Conservation (phyloP, 2,329 filamentous ascomycete species). For the Penicillium olsonii region DNA sequence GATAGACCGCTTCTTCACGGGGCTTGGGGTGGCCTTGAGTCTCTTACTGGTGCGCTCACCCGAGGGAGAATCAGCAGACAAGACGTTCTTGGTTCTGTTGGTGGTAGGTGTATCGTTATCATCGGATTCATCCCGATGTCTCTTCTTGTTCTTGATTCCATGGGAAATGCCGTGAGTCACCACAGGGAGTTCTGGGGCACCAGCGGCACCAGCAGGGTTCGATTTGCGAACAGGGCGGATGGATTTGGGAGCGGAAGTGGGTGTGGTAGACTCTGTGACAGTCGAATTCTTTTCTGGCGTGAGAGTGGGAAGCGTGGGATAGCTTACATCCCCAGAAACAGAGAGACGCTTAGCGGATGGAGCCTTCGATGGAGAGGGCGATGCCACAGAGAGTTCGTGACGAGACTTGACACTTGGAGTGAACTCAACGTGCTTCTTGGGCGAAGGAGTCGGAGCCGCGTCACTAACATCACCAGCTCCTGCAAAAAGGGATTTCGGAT, state of each 20-base stretch:
- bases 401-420: conserved; percentile 66
- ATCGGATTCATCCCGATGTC: conserved; percentile 36
- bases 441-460: conserved; percentile 63
- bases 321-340: conserved; percentile 33
- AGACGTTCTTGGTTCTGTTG: conserved; percentile 34
- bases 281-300: conserved; percentile 36
- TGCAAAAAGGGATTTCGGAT: conserved; percentile 54
- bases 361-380: conserved; percentile 46
- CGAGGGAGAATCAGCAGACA: conserved; percentile 25
- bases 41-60: conserved; percentile 38
- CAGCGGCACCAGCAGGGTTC: conserved; percentile 16
- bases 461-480: conserved; percentile 31
- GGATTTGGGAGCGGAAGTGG: conserved; percentile 30
- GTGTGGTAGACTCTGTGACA: conserved; percentile 10
- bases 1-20: conserved; percentile 34
- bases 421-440: conserved; percentile 80
- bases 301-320: conserved; percentile 39
- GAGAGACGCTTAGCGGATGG: conserved; percentile 26
- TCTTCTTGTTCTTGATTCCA: conserved; percentile 44
- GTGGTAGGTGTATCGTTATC: conserved; percentile 23
- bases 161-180: conserved; percentile 44
- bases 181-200: conserved; percentile 34
- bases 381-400: conserved; percentile 37
- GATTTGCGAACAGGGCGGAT: conserved; percentile 46
- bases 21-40: conserved; percentile 39